Base-by-base conservation (phyloP, 2,329 filamentous ascomycete species). In the Fusarium floridanum region DNA sequence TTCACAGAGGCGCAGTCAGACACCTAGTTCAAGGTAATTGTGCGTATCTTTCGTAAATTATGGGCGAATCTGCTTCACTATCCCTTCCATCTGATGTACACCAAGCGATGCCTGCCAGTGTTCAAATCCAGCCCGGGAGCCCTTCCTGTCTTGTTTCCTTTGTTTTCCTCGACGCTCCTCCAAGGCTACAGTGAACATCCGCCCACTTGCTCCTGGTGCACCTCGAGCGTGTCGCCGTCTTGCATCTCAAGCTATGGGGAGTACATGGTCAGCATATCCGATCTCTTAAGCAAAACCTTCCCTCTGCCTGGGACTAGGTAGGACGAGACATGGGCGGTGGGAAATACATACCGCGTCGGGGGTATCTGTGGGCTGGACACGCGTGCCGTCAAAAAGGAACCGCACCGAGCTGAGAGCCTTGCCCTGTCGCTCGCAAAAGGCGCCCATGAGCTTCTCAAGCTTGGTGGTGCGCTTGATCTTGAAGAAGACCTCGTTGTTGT, bases 401-500 rank as follows among this genome's bases (percentile, higher is more conserved):
- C 97, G 93, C 56, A 98, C 96, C 6, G 94, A 96, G 37, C 88
- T 90, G 8, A 92, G 86, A 37, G 92, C 91, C 88, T 98, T 98
- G 79, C 97, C 97, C 83, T 98, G 95, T 27, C 97, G 91, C 77
- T 98, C 96, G 84, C 97, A 99, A 84, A 98, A 99, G 22, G 97
- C 97, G 72, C 95, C 93, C 97, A 99, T 99, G 65, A 99, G 88
- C 88, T 99, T 99, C 86, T 98, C 97, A 2, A 99, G 90, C 83
- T 95, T 94, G 1, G 97, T 99, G 24, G 93, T 95, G 41, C 95
- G 91, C 92, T 99, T 99, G 87, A 99, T 99, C 89, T 99, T 99
- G 89, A 99, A 99, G 85, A 98, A 99, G 79, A 99, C 96, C 83
- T 99, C 97, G 83, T 99, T 99, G 87, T 98, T 98, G 87, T 97